Evolutionary conservation across 768 basidiomycete genomes (phyloP).

Genomic region (Imleria badia): DNA sequence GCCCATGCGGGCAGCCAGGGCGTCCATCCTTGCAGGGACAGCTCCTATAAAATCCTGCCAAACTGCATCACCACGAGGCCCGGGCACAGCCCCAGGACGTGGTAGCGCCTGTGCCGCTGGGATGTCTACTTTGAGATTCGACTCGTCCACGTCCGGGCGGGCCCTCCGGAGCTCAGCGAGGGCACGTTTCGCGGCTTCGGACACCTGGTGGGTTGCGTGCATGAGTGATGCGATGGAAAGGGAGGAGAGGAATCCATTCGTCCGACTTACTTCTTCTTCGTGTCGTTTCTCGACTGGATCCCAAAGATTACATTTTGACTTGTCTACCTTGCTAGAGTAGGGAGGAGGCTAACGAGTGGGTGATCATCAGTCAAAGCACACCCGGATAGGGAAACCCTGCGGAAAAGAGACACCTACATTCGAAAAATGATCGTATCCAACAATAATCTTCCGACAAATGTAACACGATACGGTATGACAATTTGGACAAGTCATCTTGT

Average conservation of each 20-base stretch:
- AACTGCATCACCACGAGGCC: background rate
- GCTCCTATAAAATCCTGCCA: background rate
- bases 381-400: background rate
- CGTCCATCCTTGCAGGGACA: background rate
- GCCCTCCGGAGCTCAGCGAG: conserved; percentile 57
- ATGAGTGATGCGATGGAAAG: background rate
- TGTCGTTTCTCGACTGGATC: conserved; percentile 66
- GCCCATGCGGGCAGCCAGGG: background rate
- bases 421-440: conserved; percentile 76
- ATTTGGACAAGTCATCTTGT: conserved; percentile 84
- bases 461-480: conserved; percentile 82
- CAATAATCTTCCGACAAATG: conserved; percentile 71
- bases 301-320: conserved; percentile 64
- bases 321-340: conserved; percentile 21
- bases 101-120: conserved; percentile 32
- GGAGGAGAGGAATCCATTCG: background rate
- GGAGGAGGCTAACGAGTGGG: conserved; percentile 22
- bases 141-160: conserved; percentile 63
- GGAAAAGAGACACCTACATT: conserved; percentile 35
- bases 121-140: conserved; percentile 63
- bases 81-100: background rate
- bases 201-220: conserved; percentile 49
- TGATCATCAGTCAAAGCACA: conserved; percentile 6
- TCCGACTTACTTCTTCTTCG: conserved; percentile 54
- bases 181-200: conserved; percentile 63